Base-by-base conservation (phyloP, 768 basidiomycete genomes). In the Pluteus cervinus region DNA sequence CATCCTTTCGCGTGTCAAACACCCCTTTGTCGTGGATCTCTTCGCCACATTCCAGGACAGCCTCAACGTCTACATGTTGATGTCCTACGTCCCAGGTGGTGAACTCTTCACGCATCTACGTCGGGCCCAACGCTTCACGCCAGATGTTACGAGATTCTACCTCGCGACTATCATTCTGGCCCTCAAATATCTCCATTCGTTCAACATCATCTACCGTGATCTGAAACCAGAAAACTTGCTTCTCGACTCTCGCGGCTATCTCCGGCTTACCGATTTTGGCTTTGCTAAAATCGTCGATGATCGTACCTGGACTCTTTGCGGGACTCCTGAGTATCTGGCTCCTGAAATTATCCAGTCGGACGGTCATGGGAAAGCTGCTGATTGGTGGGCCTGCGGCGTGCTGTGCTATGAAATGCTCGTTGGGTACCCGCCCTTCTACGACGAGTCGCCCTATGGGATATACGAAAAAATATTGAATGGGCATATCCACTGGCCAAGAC, bases 351-450 rank as follows among this genome's bases (percentile, higher is more conserved):
- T 99, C 41, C 85, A 94, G 53, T 91, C 89, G 5, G 92, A 94
- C 45, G 96, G 96, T 8, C 96, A 99, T 60, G 92, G 92, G 8
- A 94, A 96, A 58, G 92, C 93, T 7, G 93, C 92, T 5, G 94
- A 99, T 56, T 99, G 92, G 92, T 99, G 96, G 96, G 94, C 96
- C 7, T 85, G 92, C 51, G 96, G 96, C 14, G 87, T 98, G 31
- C 69, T 99, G 24, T 90, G 88, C 58, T 99, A 94, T 57, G 96
- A 99, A 59, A 97, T 98, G 92, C 77, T 99, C 29, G 94, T 94
- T 22, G 96, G 96, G 2, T 98, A 94, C 54, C 93, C 94, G 18
- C 96, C 96, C 15, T 99, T 98, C 72, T 97, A 90, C 60, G 92
- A 97, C 55, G 89, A 96, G 58, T 89, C 90, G n/a, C 84, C 93